Evolutionary conservation across 768 basidiomycete genomes (phyloP), one percentile per base, ranked within the genome.

Genomic region (Lentinus brumalis): DNA sequence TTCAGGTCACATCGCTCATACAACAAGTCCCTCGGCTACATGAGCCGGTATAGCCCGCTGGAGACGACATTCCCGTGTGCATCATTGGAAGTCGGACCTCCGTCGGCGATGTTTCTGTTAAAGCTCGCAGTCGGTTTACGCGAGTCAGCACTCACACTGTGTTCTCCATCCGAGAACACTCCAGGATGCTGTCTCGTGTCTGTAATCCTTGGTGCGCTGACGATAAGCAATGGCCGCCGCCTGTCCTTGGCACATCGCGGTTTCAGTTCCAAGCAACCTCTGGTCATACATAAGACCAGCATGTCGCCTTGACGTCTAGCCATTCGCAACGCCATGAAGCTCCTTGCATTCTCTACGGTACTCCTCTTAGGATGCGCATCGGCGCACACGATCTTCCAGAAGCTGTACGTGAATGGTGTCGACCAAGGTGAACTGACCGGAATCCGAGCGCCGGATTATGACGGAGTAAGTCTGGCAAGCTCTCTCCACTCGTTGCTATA

Each of bases 351-450:
- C 46, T 49, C 46, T 30, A 49, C 46, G 21, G 21, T 6, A 26
- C 8, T 49, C 21, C 21, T 49, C 21, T 49, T 26, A 4, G 46
- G 46, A 11, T 49, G 26, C 26, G 77, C 69, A 47, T 77, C 75
- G 10, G 83, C 79, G 2, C 83, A 84, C 62, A 78, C 79, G 9
- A 83, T 85, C 59, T 83, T 85, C 68, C 83, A 83, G 71, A 75
- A 83, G 72, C 65, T 83, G 29, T 81, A 78, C 59, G 80, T 84
- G 38, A 84, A 85, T 63, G 83, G 82, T 16, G 81, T 78, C 11
- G 76, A 75, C 60, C 77, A 81, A 71, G 81, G 79, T 15, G 77
- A 80, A 50, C 69, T 70, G 11, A 75, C 70, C 54, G 80, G 79
- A 30, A 75, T 83, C 42, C 78, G 81, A 15, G 79, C 78, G 1